Percentiles rank a stretch among this genome's conserved stretches.
phyloP scores from a whole-genome alignment of 2,329 filamentous ascomycete genomes.

The Penicillium sp. region DNA sequence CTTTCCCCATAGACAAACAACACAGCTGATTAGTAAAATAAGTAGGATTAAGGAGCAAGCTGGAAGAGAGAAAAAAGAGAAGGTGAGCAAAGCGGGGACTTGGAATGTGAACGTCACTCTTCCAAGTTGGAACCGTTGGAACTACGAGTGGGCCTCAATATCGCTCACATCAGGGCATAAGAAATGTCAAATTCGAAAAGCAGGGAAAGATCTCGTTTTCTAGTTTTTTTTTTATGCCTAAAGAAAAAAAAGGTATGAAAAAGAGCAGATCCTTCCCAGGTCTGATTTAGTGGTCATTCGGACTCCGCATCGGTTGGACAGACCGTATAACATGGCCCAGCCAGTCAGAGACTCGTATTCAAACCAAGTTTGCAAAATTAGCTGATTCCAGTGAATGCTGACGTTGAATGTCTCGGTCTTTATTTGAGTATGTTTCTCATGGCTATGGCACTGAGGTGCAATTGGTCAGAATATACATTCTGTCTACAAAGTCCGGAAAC shows the following conservation, averaged over 20 bases:
- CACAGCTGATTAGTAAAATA: not conserved
- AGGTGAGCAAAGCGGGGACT: conserved; percentile 5
- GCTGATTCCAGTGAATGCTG: no score
- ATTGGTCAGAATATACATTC: no score
- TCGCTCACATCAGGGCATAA: conserved; percentile 17
- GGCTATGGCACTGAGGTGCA: no score
- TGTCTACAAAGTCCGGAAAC: no score
- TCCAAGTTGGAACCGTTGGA: not conserved
- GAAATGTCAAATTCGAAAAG: not conserved
- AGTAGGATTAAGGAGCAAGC: not conserved
- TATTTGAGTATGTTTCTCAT: no score
- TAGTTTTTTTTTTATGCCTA: not conserved
- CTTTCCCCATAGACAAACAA: conserved; percentile 3
- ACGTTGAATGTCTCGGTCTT: no score
- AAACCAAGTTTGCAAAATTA: no score
- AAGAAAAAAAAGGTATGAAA: not conserved
- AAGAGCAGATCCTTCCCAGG: not conserved
- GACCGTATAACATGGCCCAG: not conserved
- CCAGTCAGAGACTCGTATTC: no score
- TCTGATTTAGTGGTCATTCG: not conserved
- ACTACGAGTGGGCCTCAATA: conserved; percentile 18
- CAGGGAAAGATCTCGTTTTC: not conserved
- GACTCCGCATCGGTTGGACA: not conserved
- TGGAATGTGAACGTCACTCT: conserved; percentile 13
- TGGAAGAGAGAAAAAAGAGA: not conserved